Base-by-base conservation (phyloP, 768 basidiomycete species). In the Rubroboletus pulcherrimus region DNA sequence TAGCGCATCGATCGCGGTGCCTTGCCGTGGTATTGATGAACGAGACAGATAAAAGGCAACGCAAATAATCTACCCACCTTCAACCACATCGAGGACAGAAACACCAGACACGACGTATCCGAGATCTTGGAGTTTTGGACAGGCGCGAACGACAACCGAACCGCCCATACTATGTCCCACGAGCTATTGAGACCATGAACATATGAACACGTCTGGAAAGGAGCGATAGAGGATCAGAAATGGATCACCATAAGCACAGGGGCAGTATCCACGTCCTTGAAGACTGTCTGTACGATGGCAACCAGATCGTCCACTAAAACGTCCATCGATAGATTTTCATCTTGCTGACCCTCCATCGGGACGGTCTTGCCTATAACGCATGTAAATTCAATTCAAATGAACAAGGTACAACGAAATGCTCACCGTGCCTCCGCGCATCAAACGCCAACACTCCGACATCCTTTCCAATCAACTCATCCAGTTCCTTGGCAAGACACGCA, bases 101-200 rank as follows among this genome's bases (percentile, higher is more conserved):
- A 92, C 85, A 5, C 93, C 93, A 2, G 82, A 78, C 4, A 98
- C 76, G 14, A 78, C 78, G 61, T 91, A 96, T 46, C 84, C 82
- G 24, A 74, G 75, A 42, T 83, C 79, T 51, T 89, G 80, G 2
- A 99, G 75, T 17, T 72, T 66, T 2, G 91, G 83, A 57, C 84
- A 85, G 2, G 86, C 80, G 5, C 85, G 82, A 8, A 89, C 83
- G 21, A 91, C 81, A 4, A 97, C 94, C 0, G 94, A 87, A 26
- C 95, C 96, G 14, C 97, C 97, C 89, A 99, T 96, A 55, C 92
- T 95, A 67, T 99, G 97, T 0, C 97, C 97, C 9, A 97, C 80
- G 7, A 97, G 80, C 89, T 92, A 49, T 52, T 8, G 35, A n/a
- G 14, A 30, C 31, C 29, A 39, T 37, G 37, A 40, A 30, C 7